phyloP scores from a whole-genome alignment of 768 basidiomycete species.

The Tylopilus felleus region DNA sequence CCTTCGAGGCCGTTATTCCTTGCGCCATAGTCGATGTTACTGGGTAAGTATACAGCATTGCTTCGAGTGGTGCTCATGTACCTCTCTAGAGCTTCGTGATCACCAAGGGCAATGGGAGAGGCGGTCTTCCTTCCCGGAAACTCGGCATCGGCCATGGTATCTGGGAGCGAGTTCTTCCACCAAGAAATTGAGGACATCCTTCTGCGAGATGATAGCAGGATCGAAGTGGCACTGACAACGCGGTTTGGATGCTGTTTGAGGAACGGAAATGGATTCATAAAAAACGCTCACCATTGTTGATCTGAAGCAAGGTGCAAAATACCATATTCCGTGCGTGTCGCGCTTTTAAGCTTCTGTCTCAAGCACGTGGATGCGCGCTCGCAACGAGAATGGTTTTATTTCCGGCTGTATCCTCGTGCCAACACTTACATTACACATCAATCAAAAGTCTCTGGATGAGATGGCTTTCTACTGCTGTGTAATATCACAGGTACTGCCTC shows the following conservation, averaged over 20 bases:
- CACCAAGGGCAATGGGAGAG: slow-evolving; percentile 62
- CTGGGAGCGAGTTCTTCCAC: slow-evolving; percentile 36
- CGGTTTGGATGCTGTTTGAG: neutral
- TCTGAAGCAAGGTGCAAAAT: slow-evolving; percentile 50
- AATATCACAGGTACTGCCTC: no score
- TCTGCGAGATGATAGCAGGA: slow-evolving; percentile 39
- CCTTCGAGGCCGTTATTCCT: slow-evolving; percentile 54
- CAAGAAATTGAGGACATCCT: slow-evolving; percentile 40
- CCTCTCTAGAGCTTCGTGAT: slow-evolving; percentile 52
- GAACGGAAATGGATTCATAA: neutral
- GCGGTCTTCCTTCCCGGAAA: slow-evolving; percentile 53
- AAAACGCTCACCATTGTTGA: slow-evolving; percentile 48
- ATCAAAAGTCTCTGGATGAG: slow-evolving; percentile 20
- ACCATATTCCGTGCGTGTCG: slow-evolving; percentile 36
- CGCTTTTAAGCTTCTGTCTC: slow-evolving; percentile 37
- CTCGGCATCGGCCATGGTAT: slow-evolving; percentile 36
- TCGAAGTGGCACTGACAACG: slow-evolving; percentile 49
- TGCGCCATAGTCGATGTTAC: slow-evolving; percentile 65
- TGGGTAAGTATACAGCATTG: slow-evolving; percentile 63
- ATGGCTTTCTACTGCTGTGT: no score
- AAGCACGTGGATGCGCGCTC: slow-evolving; percentile 14
- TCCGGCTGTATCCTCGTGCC: slow-evolving; percentile 15
- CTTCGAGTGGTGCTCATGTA: slow-evolving; percentile 56
- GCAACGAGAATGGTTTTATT: slow-evolving; percentile 26
- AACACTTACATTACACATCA: slow-evolving; percentile 20